Evolutionary conservation across 495 filamentous ascomycete genomes (phyloP).

Genomic region (Pseudevernia furfuracea): DNA sequence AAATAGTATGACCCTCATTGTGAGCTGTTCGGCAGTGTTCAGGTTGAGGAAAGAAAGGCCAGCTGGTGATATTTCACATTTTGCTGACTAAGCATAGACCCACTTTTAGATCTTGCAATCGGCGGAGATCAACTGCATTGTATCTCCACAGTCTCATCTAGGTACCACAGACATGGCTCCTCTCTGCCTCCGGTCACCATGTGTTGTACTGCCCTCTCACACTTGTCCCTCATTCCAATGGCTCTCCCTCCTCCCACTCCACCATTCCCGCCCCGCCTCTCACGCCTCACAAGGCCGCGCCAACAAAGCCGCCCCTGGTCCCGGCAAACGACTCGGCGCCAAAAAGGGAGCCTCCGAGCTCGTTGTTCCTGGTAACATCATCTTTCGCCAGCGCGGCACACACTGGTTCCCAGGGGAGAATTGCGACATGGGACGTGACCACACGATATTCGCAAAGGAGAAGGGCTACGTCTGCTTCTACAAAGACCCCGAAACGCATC

Average conservation of each 20-base stretch:
- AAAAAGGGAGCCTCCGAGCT: conserved; percentile 89
- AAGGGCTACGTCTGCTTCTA: conserved; percentile 95
- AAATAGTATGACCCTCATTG: conserved; percentile 25
- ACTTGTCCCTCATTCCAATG: conserved; percentile 20
- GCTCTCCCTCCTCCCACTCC: conserved; percentile 31
- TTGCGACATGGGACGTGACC: conserved; percentile 87
- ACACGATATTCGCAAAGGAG: conserved; percentile 83
- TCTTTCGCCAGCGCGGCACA: conserved; percentile 93
- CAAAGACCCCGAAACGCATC: conserved; percentile 55
- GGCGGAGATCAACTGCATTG: neutral
- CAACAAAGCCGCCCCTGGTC: conserved; percentile 71
- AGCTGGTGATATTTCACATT: conserved; percentile 3
- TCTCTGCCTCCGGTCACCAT: neutral
- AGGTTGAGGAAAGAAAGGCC: conserved; percentile 1
- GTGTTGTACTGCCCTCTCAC: conserved; percentile 26
- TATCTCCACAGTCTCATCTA: neutral
- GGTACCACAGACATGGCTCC: conserved; percentile 9
- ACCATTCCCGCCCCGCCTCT: conserved; percentile 58
- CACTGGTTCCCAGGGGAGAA: conserved; percentile 93
- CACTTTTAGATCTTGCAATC: neutral
- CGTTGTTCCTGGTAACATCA: conserved; percentile 91
- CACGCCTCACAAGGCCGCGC: conserved; percentile 84
- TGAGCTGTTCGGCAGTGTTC: conserved; percentile 17
- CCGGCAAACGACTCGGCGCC: conserved; percentile 87
- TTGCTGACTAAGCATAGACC: neutral